Evolutionary conservation across 2,329 filamentous ascomycete species (phyloP).

Genomic region (Ceratocystis alfenasii): DNA sequence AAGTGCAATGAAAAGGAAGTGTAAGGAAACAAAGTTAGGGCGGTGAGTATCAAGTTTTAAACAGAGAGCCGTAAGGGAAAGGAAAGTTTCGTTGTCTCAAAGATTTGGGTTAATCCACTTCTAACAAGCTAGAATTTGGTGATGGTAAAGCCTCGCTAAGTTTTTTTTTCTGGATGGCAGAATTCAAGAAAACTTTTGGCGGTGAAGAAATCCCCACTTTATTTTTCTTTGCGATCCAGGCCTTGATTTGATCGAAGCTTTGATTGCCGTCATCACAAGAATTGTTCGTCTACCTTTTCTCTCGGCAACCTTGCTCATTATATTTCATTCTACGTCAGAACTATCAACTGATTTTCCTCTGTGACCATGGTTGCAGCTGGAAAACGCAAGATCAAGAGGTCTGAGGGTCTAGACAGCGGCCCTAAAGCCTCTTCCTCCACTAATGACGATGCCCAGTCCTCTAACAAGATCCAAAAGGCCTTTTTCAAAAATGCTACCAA

Average conservation of each 20-base stretch:
- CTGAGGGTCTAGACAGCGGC: conserved; percentile 13
- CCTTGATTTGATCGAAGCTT: neutral
- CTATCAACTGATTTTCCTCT: neutral
- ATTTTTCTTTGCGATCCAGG: conserved; percentile 21
- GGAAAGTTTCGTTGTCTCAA: conserved; percentile 1
- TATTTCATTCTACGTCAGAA: neutral
- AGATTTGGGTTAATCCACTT: conserved; percentile 12
- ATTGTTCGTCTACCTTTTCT: neutral
- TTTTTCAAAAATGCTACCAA: conserved; percentile 64
- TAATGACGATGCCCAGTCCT: conserved; percentile 22
- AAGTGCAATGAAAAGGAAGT: neutral
- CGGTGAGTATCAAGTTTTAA: conserved; percentile 7
- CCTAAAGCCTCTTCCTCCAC: neutral
- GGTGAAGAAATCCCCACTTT: conserved; percentile 23
- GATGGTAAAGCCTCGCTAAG: conserved; percentile 13
- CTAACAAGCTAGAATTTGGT: conserved; percentile 15
- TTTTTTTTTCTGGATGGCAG: conserved; percentile 24
- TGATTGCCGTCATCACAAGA: neutral
- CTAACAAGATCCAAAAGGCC: conserved; percentile 41
- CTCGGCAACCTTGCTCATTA: neutral
- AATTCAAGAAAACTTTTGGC: conserved; percentile 27
- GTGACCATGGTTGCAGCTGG: conserved; percentile 16
- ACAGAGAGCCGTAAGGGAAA: neutral
- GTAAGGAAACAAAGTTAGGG: neutral
- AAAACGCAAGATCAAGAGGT: conserved; percentile 19